Base-by-base conservation (phyloP, 1,139 yeast species). In the Scheffersomyces titani region DNA sequence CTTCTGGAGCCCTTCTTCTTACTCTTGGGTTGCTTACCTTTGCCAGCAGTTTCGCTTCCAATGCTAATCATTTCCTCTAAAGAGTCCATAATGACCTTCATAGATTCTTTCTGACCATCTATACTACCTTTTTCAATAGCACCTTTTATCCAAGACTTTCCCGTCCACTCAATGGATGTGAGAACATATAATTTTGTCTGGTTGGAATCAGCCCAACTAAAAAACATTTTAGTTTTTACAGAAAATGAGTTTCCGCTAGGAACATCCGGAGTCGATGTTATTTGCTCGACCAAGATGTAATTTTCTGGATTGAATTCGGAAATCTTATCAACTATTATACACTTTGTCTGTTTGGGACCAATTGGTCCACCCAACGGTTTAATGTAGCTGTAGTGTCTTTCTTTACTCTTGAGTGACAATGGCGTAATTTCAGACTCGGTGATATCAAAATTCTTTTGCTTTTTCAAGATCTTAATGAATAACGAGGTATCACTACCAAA, bases 341-440 rank as follows among this genome's bases (percentile, higher is more conserved):
- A 96, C 63, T 83, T 85, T 2, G 99, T 93, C 69, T 93, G 97
- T 67, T 93, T 94, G 6, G 99, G 99, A 0, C 99, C 99, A 57
- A 96, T 86, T 0, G 97, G 85, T 0, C 89, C 93, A 57, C 80
- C 78, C 59, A 96, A 77, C 3, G 97, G 98, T 70, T 93, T 93
- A 51, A 79, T 81, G 70, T 93, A 96, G 5, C 82, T 80, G 68
- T 88, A 93, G 49, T 80, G 77, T 60, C 99, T 82, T 52, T 72
- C 73, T 51, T 72, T 74, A 7, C 65, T 66, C 36, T 67, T 67
- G 6, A 64, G 61, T 7, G 68, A 62, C 36, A 80, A 60, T 7
- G 63, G 69, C 1, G 87, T 81, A 54, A 92, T 81, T 1, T 80
- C 71, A 4, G 65, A 65, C 54, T 77, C 85, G 9, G 84, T 74